Evolutionary conservation across 2,329 filamentous ascomycete genomes (phyloP).

Genomic region (Boeremia exigua): DNA sequence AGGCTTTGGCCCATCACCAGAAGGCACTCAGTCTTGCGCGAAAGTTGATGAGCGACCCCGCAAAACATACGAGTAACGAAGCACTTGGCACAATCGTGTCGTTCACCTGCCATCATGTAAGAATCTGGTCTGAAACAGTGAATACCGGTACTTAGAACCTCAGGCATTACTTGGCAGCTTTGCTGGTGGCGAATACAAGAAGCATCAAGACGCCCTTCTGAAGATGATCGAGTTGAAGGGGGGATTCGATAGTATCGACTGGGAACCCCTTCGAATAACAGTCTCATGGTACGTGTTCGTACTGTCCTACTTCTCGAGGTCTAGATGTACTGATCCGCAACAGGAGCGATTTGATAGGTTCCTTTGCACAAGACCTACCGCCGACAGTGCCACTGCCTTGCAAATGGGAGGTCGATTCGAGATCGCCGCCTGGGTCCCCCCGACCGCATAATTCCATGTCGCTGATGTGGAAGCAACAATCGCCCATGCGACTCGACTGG

Average conservation of each 20-base stretch:
- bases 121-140: neutral
- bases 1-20: conserved; percentile 32
- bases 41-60: conserved; percentile 29
- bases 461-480: conserved; percentile 63
- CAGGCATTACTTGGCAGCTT: conserved; percentile 31
- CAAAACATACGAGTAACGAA: conserved; percentile 30
- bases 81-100: conserved; percentile 27
- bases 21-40: conserved; percentile 28
- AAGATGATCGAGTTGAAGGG: conserved; percentile 34
- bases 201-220: conserved; percentile 32
- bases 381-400: conserved; percentile 32
- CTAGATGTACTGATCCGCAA: neutral
- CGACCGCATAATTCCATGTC: conserved; percentile 60
- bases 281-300: conserved; percentile 30
- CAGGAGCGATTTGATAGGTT: conserved; percentile 38
- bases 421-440: conserved; percentile 66
- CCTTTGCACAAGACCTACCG: conserved; percentile 39
- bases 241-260: conserved; percentile 29
- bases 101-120: conserved; percentile 40
- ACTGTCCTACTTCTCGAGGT: neutral
- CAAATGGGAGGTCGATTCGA: conserved; percentile 31
- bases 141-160: conserved; percentile 1
- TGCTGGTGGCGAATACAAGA: conserved; percentile 25
- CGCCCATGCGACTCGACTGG: conserved; percentile 34
- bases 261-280: conserved; percentile 35